These are phyloP conservation scores for Talaromyces trachyspermus DNA, from an alignment of 495 filamentous ascomycete species.

Conservation along the genomic window DNA sequence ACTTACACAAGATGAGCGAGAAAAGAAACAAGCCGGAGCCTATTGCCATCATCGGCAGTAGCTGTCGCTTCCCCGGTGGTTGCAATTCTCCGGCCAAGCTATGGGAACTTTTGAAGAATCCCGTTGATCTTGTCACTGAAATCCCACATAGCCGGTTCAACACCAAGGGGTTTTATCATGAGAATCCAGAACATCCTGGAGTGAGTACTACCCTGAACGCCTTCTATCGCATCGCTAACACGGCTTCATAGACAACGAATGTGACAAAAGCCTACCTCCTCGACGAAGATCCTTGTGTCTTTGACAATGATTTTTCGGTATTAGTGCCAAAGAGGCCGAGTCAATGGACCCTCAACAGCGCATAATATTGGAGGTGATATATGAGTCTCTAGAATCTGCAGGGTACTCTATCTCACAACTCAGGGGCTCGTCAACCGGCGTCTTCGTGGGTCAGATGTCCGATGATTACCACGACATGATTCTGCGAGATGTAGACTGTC, in stretches of 20 bases:
- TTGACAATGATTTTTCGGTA: conserved; percentile 45
- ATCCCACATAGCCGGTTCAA: conserved; percentile 36
- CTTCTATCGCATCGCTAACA: not conserved
- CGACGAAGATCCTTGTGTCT: conserved; percentile 31
- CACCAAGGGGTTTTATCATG: conserved; percentile 30
- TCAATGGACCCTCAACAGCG: conserved; percentile 45
- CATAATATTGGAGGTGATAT: conserved; percentile 34
- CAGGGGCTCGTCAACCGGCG: conserved; percentile 36
- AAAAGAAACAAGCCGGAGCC: conserved; percentile 16
- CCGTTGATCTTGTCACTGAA: conserved; percentile 26
- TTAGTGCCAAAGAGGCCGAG: conserved; percentile 34
- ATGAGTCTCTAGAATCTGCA: conserved; percentile 40
- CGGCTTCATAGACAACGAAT: conserved; percentile 16
- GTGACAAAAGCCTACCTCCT: conserved; percentile 39
- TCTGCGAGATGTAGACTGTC: conserved; percentile 27
- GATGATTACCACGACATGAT: conserved; percentile 39
- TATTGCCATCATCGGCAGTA: conserved; percentile 40
- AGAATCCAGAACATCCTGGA: conserved; percentile 28
- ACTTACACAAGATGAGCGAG: not conserved
- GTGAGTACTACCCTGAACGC: not conserved
- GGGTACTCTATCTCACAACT: conserved; percentile 36
- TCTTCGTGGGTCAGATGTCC: conserved; percentile 36
- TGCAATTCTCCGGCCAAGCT: conserved; percentile 29
- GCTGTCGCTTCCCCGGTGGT: conserved; percentile 48
- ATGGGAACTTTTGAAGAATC: conserved; percentile 26